Evolutionary conservation across 83 land plant genomes (phyloP), one percentile per base, ranked within the genome.

Genomic region (Isoetes engelmannii): DNA sequence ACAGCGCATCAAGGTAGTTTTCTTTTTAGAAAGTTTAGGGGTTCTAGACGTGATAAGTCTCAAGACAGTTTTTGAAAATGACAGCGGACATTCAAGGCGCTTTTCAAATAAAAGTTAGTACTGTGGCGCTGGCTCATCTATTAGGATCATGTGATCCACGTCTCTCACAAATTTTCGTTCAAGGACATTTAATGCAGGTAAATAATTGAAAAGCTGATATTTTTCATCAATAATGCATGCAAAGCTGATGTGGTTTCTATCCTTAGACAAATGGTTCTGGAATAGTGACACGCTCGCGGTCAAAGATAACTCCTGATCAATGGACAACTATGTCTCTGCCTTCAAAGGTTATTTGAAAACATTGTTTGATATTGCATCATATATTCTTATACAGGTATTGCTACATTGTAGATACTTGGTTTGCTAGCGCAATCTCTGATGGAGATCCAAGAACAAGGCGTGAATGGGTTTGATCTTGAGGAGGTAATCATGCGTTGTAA

Each of bases 51-150:
- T 50, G 65, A 60, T 12, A 21, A 69, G 59, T 13, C 72, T 9
- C 13, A n/a, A 47, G 5, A 47, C 61, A 65, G 1, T 61, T 9
- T 20, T 48, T 67, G 18, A 64, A 61, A 0, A 61, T 67, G 45
- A 64, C 69, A 95, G 99, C 84, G 8, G 99, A 95, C 66, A 88
- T 95, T 58, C 91, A 85, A 61, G 99, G 99, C 9, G 57, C 87
- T 0, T 95, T 90, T 62, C 93, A 86, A 73, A 88, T 95, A 37
- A 95, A 95, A 69, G 91, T 95, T 18, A 95, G 96, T 4, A 95
- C 92, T 12, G 84, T 85, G 66, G 99, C 99, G 53, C 75, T 95
- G 79, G 90, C 91, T 68, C 63, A 86, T 5, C 55, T 95, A 69
- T 83, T 95, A 12, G 82, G 81, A 28, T 80, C 91, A 65, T 75